Conservation (phyloP, 1,139 yeast species). For the Saccharomyces hybrid region DNA sequence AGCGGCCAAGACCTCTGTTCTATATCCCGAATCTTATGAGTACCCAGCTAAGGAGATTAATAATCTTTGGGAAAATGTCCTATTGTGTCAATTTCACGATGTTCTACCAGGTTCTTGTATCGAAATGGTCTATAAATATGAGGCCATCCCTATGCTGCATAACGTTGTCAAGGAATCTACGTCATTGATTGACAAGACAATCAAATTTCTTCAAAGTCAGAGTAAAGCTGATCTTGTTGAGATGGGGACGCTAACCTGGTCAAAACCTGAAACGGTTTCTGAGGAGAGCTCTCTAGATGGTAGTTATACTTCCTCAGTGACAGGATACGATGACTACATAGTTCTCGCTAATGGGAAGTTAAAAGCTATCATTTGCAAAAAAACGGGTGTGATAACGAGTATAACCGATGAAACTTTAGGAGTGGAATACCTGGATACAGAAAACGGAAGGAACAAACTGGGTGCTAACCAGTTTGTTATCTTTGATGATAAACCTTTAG, state of each 20-base stretch:
- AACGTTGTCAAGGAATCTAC: constrained; percentile 49
- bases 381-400: constrained; percentile 58
- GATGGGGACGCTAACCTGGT: constrained; percentile 35
- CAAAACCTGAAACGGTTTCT: neutral
- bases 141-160: constrained; percentile 74
- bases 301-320: constrained; percentile 4
- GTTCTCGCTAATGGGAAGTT: constrained; percentile 53
- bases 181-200: constrained; percentile 46
- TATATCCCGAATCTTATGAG: constrained; percentile 40
- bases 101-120: constrained; percentile 95
- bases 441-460: constrained; percentile 39
- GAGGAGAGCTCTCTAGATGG: neutral
- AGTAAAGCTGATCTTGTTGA: constrained; percentile 15
- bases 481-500: constrained; percentile 83
- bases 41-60: constrained; percentile 68
- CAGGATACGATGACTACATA: constrained; percentile 12
- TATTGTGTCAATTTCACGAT: constrained; percentile 92
- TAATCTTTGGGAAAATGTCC: constrained; percentile 76
- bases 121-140: constrained; percentile 86
- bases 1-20: constrained; percentile 67
- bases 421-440: constrained; percentile 60
- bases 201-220: constrained; percentile 34
- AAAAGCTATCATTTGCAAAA: constrained; percentile 47
- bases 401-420: constrained; percentile 52
- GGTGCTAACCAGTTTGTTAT: constrained; percentile 77